Percentiles rank a stretch among this genome's conserved stretches.
These are phyloP conservation scores for Dichotomopilus funicola DNA, from an alignment of 2,329 filamentous ascomycete species.

Conservation along the genomic window DNA sequence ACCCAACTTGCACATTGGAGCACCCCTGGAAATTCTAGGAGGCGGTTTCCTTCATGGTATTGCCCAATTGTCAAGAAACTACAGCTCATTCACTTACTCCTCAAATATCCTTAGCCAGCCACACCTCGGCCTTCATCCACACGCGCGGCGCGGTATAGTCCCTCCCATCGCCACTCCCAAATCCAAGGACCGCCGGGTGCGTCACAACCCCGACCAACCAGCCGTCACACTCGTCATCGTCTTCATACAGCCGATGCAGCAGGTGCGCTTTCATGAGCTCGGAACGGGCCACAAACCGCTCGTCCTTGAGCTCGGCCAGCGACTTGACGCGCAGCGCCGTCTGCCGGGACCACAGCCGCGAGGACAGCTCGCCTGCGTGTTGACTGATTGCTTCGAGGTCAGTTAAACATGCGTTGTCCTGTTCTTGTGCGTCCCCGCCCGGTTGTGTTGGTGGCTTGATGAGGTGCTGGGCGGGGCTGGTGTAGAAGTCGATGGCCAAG, in stretches of 20 bases:
- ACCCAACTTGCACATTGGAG: neutral
- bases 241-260: conserved; percentile 6
- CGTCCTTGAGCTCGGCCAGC: neutral
- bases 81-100: neutral
- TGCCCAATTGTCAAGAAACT: neutral
- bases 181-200: conserved; percentile 4
- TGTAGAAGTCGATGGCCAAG: neutral
- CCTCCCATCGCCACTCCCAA: conserved; percentile 5
- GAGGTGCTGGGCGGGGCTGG: neutral
- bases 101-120: neutral
- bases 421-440: neutral
- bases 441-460: neutral
- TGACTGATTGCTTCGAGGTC: neutral
- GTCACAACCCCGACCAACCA: conserved; percentile 3
- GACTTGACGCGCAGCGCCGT: neutral
- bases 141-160: neutral
- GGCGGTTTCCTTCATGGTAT: neutral
- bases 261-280: conserved; percentile 2
- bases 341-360: neutral
- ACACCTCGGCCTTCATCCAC: conserved; percentile 10
- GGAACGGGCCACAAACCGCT: neutral
- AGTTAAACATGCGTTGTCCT: neutral
- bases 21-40: neutral
- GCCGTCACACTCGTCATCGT: conserved; percentile 8
- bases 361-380: conserved; percentile 2